Percentiles rank a stretch among this genome's conserved stretches.
Conservation (phyloP, 2,329 filamentous ascomycete genomes). For the Teratosphaeriaceae sp. region DNA sequence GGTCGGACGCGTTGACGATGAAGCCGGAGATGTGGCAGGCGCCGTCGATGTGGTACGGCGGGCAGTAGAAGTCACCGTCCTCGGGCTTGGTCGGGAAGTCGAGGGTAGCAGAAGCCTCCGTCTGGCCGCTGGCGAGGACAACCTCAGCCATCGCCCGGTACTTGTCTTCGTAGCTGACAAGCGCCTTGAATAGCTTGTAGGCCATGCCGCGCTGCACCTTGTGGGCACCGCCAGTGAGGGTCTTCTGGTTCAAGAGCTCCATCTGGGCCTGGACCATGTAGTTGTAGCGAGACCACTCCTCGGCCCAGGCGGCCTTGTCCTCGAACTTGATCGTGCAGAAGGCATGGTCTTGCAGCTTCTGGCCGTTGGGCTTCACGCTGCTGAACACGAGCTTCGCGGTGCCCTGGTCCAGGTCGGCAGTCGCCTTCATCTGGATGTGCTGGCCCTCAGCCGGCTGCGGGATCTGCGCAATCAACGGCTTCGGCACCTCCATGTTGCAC, state of each 20-base stretch:
- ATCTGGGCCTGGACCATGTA: slow-evolving; percentile 52
- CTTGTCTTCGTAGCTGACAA: slow-evolving; percentile 51
- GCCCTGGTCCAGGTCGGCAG: slow-evolving; percentile 51
- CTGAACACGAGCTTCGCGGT: slow-evolving; percentile 49
- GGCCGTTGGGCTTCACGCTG: slow-evolving; percentile 55
- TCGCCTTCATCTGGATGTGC: slow-evolving; percentile 55
- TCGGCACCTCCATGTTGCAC: slow-evolving; percentile 59
- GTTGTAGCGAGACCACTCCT: slow-evolving; percentile 59
- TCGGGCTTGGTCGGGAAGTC: slow-evolving; percentile 49
- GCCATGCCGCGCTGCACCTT: slow-evolving; percentile 68
- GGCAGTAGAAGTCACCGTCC: slow-evolving; percentile 51
- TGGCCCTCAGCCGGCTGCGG: slow-evolving; percentile 46
- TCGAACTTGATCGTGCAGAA: slow-evolving; percentile 56
- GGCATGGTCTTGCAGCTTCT: slow-evolving; percentile 55
- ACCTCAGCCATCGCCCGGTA: slow-evolving; percentile 55
- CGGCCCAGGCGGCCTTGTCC: slow-evolving; percentile 53
- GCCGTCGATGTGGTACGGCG: slow-evolving; percentile 55
- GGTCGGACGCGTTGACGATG: slow-evolving; percentile 54
- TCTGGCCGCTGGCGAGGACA: slow-evolving; percentile 49
- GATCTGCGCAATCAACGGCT: slow-evolving; percentile 58
- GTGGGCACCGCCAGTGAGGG: slow-evolving; percentile 59
- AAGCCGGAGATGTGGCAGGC: slow-evolving; percentile 53
- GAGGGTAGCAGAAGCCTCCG: slow-evolving; percentile 49
- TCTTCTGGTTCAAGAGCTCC: slow-evolving; percentile 61
- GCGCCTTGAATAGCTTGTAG: slow-evolving; percentile 64